Evolutionary conservation across 2,329 filamentous ascomycete species (phyloP).

Genomic region (Lachnellula cervina): DNA sequence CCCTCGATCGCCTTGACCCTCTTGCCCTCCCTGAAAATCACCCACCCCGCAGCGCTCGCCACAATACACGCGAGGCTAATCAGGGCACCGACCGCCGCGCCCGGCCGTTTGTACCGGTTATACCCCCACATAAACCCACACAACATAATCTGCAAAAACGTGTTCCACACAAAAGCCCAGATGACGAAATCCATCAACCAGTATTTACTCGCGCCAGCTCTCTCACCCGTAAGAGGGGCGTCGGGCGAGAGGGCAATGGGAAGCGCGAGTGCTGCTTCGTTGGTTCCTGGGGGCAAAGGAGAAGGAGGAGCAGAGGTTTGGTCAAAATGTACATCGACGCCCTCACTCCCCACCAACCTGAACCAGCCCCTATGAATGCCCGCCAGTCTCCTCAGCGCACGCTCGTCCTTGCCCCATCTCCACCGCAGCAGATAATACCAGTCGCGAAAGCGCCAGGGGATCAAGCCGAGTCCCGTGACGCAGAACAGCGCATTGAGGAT

Average conservation of each 20-base stretch:
- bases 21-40: slow-evolving; percentile 21
- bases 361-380: slow-evolving; percentile 72
- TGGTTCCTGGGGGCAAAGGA: slow-evolving; percentile 25
- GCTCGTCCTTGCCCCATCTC: slow-evolving; percentile 10
- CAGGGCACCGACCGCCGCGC: slow-evolving; percentile 15
- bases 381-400: slow-evolving; percentile 36
- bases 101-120: slow-evolving; percentile 43
- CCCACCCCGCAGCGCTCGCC: slow-evolving; percentile 14
- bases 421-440: slow-evolving; percentile 60
- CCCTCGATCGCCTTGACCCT: slow-evolving; percentile 22
- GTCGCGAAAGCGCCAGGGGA: slow-evolving; percentile 78
- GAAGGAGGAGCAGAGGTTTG: slow-evolving; percentile 36
- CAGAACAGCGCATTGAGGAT: slow-evolving; percentile 80
- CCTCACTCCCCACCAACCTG: slow-evolving; percentile 58
- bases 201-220: slow-evolving; percentile 57
- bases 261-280: slow-evolving; percentile 52
- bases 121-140: slow-evolving; percentile 80
- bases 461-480: slow-evolving; percentile 77
- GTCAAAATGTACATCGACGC: slow-evolving; percentile 34
- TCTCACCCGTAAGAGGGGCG: slow-evolving; percentile 61
- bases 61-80: slow-evolving; percentile 20
- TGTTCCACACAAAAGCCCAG: slow-evolving; percentile 73
- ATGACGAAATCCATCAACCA: slow-evolving; percentile 77
- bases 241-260: slow-evolving; percentile 56
- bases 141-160: slow-evolving; percentile 65